Conservation (phyloP, 176 grass and related monocot genomes). For the Triticum timopheevii region DNA sequence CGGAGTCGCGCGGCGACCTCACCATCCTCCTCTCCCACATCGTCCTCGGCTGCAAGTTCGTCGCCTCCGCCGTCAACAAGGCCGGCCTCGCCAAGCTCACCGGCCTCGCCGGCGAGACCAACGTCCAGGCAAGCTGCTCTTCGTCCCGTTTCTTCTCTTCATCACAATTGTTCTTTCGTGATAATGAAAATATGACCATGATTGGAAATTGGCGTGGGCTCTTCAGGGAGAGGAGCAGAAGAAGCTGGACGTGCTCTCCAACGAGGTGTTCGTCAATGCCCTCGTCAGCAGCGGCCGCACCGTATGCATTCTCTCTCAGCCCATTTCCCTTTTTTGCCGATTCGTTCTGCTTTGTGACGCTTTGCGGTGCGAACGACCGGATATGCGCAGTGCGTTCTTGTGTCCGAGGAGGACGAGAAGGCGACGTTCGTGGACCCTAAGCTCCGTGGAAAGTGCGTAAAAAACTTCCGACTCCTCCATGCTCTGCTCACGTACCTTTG, state of each 20-base stretch:
- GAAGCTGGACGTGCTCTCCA: conserved; percentile 98
- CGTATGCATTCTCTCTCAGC: conserved; percentile 29
- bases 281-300: conserved; percentile 92
- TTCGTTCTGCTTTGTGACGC: background rate
- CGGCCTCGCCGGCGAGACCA: conserved; percentile 87
- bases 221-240: conserved; percentile 97
- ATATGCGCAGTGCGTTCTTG: conserved; percentile 61
- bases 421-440: conserved; percentile 87
- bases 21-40: conserved; percentile 98
- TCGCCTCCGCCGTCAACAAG: conserved; percentile 93
- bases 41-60: conserved; percentile 99
- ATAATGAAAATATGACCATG: background rate
- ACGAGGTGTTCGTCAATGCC: conserved; percentile 97
- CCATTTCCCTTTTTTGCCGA: background rate
- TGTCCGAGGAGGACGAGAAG: conserved; percentile 95
- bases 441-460: conserved; percentile 74
- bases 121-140: conserved; percentile 66
- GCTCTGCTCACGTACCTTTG: background rate
- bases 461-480: background rate
- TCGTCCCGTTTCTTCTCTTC: no score
- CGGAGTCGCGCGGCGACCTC: conserved; percentile 88
- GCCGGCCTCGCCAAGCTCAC: conserved; percentile 89
- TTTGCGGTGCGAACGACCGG: no score
- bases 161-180: background rate
- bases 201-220: background rate